phyloP scores from a whole-genome alignment of 495 filamentous ascomycete species.

The Tetracladium marchalianum region DNA sequence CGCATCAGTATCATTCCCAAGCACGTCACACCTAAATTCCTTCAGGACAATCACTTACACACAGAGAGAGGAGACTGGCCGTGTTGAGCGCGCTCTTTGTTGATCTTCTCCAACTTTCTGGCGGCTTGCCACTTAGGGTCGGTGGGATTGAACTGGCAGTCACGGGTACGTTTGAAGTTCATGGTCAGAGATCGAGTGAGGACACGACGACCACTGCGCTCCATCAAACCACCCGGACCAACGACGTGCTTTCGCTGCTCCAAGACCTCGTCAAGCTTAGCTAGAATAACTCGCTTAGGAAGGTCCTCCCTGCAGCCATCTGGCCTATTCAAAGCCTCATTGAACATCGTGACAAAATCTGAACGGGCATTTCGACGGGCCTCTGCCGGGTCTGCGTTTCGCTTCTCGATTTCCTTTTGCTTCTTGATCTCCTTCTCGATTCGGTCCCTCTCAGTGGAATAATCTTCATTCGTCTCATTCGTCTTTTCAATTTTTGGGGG shows the following conservation, averaged over 20 bases:
- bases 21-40: no score
- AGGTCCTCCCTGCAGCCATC: slow-evolving; percentile 14
- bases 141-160: no score
- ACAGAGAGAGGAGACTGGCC: no score
- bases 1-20: no score
- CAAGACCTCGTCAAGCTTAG: slow-evolving; percentile 4
- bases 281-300: slow-evolving; percentile 12
- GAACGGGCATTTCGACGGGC: slow-evolving; percentile 3
- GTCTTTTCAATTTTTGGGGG: no score
- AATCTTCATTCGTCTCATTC: no score
- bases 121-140: no score
- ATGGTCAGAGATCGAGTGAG: slow-evolving; percentile 10
- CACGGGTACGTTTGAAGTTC: slow-evolving; percentile 1
- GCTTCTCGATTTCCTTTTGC: not conserved
- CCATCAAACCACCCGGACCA: not conserved
- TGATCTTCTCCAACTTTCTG: no score
- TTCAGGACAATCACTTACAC: no score
- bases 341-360: slow-evolving; percentile 17
- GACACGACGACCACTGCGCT: not conserved
- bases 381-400: not conserved
- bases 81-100: no score
- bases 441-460: no score
- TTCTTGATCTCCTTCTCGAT: no score
- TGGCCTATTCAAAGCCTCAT: slow-evolving; percentile 14
- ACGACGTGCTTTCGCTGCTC: slow-evolving; percentile 4